Base-by-base conservation (phyloP, 228 moss, liverwort and hornwort genomes). In the Sphagnum fallax region DNA sequence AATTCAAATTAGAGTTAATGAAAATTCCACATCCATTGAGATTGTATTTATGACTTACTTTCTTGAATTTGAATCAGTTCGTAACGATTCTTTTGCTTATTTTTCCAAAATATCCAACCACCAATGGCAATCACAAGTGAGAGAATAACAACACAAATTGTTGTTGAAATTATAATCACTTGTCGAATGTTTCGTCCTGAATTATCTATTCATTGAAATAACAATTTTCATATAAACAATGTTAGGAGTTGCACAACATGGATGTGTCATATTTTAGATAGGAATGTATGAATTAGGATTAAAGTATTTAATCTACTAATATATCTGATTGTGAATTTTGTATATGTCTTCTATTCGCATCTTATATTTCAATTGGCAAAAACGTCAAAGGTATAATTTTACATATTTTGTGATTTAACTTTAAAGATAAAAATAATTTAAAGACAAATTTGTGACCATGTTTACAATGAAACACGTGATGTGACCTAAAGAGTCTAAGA, bases 81-180 rank as follows among this genome's bases (percentile, higher is more conserved):
- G 48, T 69, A 57, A 14, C 7, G n/a, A 48, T 69, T 10, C 7
- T 47, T 16, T 67, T 53, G 5, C 49, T 59, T 69, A 48, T 5
- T 61, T 60, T 49, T 59, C 58, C 57, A 60, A 47, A 69, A 53
- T 5, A 69, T 2, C 6, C 18, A 47, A 48, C 11, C 13, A 10
- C 48, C 59, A 9, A n/a, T 9, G 60, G 59, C 52, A 57, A 69
- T 14, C 13, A 58, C 4, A 4, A 69, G 6, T 9, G 4, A 47
- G 57, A 69, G 53, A 48, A 69, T 10, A 4, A 47, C 11, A 53
- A 55, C 69, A 60, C 69, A 47, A 11, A 69, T n/a, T 48, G 49
- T 13, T 16, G 49, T 14, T 4, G 60, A 14, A n/a, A 4, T 49
- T 5, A 69, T 15, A 50, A 69, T 50, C 4, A 69, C 48, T 13